Evolutionary conservation across 2,329 filamentous ascomycete genomes (phyloP).

Genomic region (Aureobasidium uvarum): DNA sequence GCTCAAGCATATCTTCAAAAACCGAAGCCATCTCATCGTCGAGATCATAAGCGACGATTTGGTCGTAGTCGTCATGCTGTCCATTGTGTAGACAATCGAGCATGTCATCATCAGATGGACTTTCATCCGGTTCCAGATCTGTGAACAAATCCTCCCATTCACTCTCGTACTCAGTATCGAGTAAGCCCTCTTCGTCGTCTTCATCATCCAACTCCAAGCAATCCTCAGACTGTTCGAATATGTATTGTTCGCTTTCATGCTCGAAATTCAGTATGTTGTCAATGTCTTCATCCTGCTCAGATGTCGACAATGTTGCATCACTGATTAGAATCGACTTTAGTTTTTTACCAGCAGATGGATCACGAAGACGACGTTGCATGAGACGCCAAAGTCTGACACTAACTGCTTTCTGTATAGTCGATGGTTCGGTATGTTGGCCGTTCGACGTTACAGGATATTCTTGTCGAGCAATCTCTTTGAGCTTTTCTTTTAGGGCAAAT

Average conservation of each 20-base stretch:
- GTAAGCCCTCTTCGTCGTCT: background rate
- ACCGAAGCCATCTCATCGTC: background rate
- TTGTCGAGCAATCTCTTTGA: slow-evolving; percentile 21
- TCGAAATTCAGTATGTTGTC: background rate
- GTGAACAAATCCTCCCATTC: slow-evolving; percentile 14
- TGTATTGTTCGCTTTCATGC: background rate
- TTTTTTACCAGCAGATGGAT: background rate
- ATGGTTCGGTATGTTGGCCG: background rate
- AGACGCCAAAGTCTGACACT: slow-evolving; percentile 27
- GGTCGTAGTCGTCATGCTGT: background rate
- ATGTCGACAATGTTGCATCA: background rate
- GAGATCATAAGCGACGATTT: background rate
- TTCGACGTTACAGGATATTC: background rate
- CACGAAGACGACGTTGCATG: slow-evolving; percentile 24
- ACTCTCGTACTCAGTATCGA: background rate
- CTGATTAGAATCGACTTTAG: background rate
- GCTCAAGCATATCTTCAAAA: background rate
- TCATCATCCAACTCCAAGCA: background rate
- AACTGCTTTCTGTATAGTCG: slow-evolving; percentile 21
- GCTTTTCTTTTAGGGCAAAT: slow-evolving; percentile 11
- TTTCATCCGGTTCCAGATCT: background rate
- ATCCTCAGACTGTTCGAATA: background rate
- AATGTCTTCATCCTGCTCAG: background rate
- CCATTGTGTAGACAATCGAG: background rate
- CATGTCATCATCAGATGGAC: background rate